Base-by-base conservation (phyloP, 805 yeast genomes). In the Saturnispora sekii region DNA sequence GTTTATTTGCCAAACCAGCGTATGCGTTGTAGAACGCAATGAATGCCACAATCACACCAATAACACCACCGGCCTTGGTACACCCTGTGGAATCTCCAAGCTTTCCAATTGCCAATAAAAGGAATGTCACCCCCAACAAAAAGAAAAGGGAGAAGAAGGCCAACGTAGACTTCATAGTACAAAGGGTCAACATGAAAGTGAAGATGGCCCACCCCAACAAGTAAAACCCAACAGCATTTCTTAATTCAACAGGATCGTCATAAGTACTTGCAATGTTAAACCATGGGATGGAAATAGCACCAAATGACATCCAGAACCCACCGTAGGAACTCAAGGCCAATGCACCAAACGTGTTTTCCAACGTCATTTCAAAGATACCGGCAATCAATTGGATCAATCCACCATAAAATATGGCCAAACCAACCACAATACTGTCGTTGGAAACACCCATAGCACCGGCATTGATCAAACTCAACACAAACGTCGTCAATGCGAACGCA, bases 261-360 rank as follows among this genome's bases (percentile, higher is more conserved):
- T 63, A 64, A 50, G 79, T 75, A 5, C 73, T 73, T 2, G 73
- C 63, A 28, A 77, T 73, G 21, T 78, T 79, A 58, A 79, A 79
- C 56, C 74, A 72, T 40, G 78, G 79, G 40, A 74, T 69, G 47
- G 64, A 61, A 31, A 82, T 73, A 30, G 83, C 83, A 48, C 81
- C 88, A 68, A 77, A 82, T 26, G 80, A 68, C 67, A 79, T 74
- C 90, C 90, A 82, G 60, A 82, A 82, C 3, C 86, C 89, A 47
- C 85, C 90, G 52, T 69, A 75, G 4, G 78, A 73, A 6, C 72
- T 62, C 45, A 76, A 65, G 1, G 79, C 79, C 48, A 82, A 72
- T 53, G 81, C 84, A 63, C 86, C 86, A 65, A 80, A 82, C 17
- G 87, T 81, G 63, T 81, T 81, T 54, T 83, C 88, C 35, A 76